Evolutionary conservation across 495 filamentous ascomycete genomes (phyloP), one percentile per base, ranked within the genome.

Genomic region (Lophiotrema nucula): DNA sequence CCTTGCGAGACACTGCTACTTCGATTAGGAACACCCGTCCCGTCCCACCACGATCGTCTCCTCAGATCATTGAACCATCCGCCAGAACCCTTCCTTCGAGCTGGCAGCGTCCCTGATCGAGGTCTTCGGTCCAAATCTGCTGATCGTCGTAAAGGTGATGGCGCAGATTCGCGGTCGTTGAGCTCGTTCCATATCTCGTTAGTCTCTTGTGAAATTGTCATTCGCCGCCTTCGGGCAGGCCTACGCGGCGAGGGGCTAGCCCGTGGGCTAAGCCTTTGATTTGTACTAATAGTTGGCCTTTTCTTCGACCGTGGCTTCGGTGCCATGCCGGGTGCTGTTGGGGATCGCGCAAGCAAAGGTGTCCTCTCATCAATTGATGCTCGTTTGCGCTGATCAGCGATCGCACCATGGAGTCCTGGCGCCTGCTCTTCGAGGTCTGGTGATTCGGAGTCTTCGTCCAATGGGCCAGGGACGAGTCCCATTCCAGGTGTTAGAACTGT

Each of bases 401-500:
- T 3, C 2, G 57, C 28, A n/a, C 56, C 53, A 22, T 65, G 51
- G 18, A 53, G 18, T 41, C 62, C 51, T 31, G 54, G 54, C 19
- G 55, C 35, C n/a, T 60, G 43, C 21, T 54, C 77, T 47, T 84
- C 81, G 23, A 77, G 75, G 44, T 86, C 84, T 11, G 84, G 83
- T 11, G 19, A 44, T 23, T 57, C 47, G 15, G 50, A 42, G n/a
- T n/a, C n/a, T 27, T 58, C 58, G 33, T 69, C 66, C 27, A 48
- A 46, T 10, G 27, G 39, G 15, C 71, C 67, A 19, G 85, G 84
- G 27, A 88, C 79, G 25, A 90, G 76, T 39, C 85, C 86, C 33
- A 90, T 72, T 18, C 86, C 88, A 4, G 88, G 88, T 2, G 86
- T 79, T 2, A 91, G 72, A 2, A 79, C 77, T 0, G 79, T 83